Percentiles rank a stretch among this genome's conserved stretches.
Conservation (phyloP, 306 rosid genomes). For the Rosa multiflora region DNA sequence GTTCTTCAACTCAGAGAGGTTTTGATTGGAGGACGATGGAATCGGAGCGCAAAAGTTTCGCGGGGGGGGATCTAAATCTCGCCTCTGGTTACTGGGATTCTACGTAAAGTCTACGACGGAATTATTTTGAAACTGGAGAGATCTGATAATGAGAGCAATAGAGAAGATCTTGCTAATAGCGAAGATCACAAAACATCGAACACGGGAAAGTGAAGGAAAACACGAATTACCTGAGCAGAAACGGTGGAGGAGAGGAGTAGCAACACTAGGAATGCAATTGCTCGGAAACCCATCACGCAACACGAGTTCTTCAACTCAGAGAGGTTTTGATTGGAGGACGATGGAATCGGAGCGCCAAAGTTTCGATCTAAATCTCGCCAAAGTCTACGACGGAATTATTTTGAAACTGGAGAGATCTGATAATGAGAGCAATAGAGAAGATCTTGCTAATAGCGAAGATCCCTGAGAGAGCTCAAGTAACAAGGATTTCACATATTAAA, state of each 20-base stretch:
- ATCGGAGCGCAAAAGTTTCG: neutral
- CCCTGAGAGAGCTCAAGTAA: slow-evolving; percentile 10
- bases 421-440: slow-evolving; percentile 16
- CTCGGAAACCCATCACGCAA: slow-evolving; percentile 36
- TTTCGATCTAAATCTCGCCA: neutral
- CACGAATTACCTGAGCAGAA: slow-evolving; percentile 51
- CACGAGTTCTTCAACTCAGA: no score
- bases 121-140: no score
- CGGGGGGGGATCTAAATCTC: no score
- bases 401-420: no score
- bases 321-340: neutral
- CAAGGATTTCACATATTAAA: slow-evolving; percentile 1
- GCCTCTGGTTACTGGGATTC: no score
- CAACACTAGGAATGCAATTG: slow-evolving; percentile 16
- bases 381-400: no score
- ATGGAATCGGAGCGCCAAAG: no score
- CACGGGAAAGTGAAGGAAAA: neutral
- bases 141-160: neutral
- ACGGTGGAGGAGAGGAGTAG: slow-evolving; percentile 32
- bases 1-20: no score
- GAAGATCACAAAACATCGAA: slow-evolving; percentile 8
- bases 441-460: slow-evolving; percentile 38
- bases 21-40: neutral
- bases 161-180: slow-evolving; percentile 36
- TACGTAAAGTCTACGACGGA: no score